Evolutionary conservation across 306 rosid genomes (phyloP).

Genomic region (Quercus bicolor): DNA sequence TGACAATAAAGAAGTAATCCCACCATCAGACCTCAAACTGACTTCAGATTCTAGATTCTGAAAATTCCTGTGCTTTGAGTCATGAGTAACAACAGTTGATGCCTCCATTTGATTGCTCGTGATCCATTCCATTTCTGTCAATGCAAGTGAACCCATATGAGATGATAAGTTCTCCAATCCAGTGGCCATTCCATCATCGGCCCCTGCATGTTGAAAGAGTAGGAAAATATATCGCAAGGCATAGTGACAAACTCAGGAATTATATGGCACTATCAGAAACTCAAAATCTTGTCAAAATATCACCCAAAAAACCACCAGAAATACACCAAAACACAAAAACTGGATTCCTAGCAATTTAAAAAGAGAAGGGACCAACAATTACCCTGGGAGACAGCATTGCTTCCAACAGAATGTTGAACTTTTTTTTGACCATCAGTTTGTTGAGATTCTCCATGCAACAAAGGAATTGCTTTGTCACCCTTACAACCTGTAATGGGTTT

Average conservation of each 20-base stretch:
- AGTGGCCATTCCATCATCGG: constrained; percentile 72
- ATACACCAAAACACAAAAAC: neutral
- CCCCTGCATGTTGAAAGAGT: constrained; percentile 75
- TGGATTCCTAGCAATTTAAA: neutral
- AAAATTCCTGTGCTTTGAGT: constrained; percentile 39
- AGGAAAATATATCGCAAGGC: constrained; percentile 39
- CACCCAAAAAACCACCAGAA: constrained; percentile 11
- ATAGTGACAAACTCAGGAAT: constrained; percentile 29
- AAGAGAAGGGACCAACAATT: constrained; percentile 20
- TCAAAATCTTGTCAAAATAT: neutral
- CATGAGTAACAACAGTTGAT: constrained; percentile 46
- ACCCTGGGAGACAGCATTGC: constrained; percentile 51
- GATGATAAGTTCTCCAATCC: constrained; percentile 77
- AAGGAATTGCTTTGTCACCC: constrained; percentile 22
- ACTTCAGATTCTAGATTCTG: constrained; percentile 45
- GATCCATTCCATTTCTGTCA: constrained; percentile 91
- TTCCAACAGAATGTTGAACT: constrained; percentile 46
- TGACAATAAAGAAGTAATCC: constrained; percentile 47
- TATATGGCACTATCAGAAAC: constrained; percentile 20
- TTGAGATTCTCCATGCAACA: constrained; percentile 41
- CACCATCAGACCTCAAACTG: constrained; percentile 51
- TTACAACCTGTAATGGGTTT: constrained; percentile 23
- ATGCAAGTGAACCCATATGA: constrained; percentile 90
- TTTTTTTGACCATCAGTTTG: constrained; percentile 45
- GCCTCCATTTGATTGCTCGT: constrained; percentile 51